Evolutionary conservation across 2,329 filamentous ascomycete genomes (phyloP), one percentile per base, ranked within the genome.

Genomic region (Cladosporium halotolerans): DNA sequence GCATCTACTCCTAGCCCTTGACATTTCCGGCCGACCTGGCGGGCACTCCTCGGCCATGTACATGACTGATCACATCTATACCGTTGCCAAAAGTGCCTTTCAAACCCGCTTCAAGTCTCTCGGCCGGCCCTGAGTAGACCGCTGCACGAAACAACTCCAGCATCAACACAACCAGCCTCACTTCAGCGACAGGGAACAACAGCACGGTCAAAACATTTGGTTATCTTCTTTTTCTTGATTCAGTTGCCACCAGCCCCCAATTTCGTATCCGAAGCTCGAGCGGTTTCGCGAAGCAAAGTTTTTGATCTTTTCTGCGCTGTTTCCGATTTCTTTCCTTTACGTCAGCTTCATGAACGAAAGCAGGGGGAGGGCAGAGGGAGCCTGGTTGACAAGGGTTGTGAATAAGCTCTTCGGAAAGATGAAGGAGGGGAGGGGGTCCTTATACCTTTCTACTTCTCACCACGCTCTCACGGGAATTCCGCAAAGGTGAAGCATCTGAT

Each of bases 401-500:
- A 33, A 55, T 52, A 45, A 44, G 32, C 32, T 46, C 36, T 46
- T 33, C 23, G 31, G 13, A 18, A 13, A 13, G 36, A 18, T 8
- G 5, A 18, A 18, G 32, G 44, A 23, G 11, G 3, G 2, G 9
- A 31, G 44, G 44, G 19, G 34, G 5, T 4, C 9, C 16, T 41
- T 28, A 16, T 13, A 33, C 28, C 16, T 28, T 28, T 28, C 23
- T 28, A 28, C 23, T 28, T 28, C 23, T 28, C 23, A 28, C 23
- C 23, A 28, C 23, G 23, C 23, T 28, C 23, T 28, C 7, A 11
- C 9, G 34, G n/a, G 9, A 14, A 38, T 38, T 6, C 34, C 2
- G n/a, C 34, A 45, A 45, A 52, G 39, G 46, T 33, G 31, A 49
- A 45, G 47, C 49, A 57, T 49, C 55, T 57, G 54, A 40, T 56